Evolutionary conservation across 352 stramenopile species (phyloP).

Genomic region (Pythium pectinolyticum): DNA sequence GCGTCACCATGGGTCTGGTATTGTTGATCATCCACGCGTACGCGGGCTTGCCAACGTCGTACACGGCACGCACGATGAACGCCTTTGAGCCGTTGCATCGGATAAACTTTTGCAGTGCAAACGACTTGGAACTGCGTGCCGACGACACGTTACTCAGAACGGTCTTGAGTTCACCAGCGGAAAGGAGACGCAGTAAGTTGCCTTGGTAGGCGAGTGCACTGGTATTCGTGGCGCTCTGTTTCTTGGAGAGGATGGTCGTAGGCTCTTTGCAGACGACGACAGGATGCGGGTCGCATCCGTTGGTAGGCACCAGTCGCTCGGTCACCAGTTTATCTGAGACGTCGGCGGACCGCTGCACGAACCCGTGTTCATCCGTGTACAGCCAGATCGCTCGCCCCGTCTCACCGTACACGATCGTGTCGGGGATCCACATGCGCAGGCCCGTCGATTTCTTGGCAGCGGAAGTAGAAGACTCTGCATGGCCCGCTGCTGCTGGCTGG

Average conservation of each 20-base stretch:
- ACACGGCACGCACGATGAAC: conserved; percentile 67
- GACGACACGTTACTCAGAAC: conserved; percentile 63
- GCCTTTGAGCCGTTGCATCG: conserved; percentile 72
- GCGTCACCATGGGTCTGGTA: conserved; percentile 43
- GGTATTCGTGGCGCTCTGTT: not conserved
- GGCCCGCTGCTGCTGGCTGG: conserved; percentile 7
- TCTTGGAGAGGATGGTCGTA: conserved; percentile 28
- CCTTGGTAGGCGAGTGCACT: conserved; percentile 43
- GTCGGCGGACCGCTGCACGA: conserved; percentile 57
- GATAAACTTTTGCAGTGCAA: conserved; percentile 72
- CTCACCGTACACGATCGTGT: conserved; percentile 82
- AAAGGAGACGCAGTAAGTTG: conserved; percentile 68
- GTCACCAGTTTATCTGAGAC: conserved; percentile 76
- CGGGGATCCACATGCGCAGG: conserved; percentile 71
- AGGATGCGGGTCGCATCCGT: conserved; percentile 37
- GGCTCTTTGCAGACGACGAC: conserved; percentile 78
- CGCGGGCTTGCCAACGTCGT: conserved; percentile 56
- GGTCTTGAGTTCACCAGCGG: conserved; percentile 60
- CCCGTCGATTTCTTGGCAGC: conserved; percentile 21
- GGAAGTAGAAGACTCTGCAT: no score
- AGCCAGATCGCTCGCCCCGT: conserved; percentile 69
- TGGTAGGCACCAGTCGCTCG: conserved; percentile 45
- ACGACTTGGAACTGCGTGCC: conserved; percentile 51
- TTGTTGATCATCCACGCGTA: conserved; percentile 86
- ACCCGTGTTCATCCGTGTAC: conserved; percentile 68